Percentiles rank a stretch among this genome's conserved stretches.
phyloP scores from a whole-genome alignment of 345 rosid genomes.

The Linum tenue region DNA sequence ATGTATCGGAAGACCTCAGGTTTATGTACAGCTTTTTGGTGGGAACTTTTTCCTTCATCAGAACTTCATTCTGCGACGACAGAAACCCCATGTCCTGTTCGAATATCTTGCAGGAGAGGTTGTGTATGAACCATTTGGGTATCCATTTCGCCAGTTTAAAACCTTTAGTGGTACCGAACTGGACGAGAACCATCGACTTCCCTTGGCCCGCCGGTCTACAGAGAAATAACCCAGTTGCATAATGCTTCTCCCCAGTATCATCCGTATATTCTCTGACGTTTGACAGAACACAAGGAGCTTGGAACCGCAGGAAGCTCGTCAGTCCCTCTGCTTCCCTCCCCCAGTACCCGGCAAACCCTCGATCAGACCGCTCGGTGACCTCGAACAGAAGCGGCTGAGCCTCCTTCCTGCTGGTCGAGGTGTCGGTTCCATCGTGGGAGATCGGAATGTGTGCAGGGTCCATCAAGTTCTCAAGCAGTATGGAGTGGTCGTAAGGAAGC shows the following conservation, averaged over 20 bases:
- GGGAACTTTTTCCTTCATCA: slow-evolving; percentile 73
- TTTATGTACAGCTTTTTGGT: slow-evolving; percentile 71
- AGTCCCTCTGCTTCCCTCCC: slow-evolving; percentile 45
- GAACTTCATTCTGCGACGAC: slow-evolving; percentile 76
- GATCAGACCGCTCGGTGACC: slow-evolving; percentile 57
- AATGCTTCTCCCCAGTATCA: slow-evolving; percentile 57
- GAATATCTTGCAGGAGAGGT: slow-evolving; percentile 72
- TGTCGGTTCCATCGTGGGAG: slow-evolving; percentile 86
- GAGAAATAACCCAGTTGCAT: slow-evolving; percentile 69
- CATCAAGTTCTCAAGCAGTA: slow-evolving; percentile 93
- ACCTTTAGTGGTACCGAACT: slow-evolving; percentile 68
- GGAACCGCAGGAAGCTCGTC: slow-evolving; percentile 52
- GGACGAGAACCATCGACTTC: slow-evolving; percentile 83
- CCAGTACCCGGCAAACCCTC: slow-evolving; percentile 93
- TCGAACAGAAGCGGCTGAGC: slow-evolving; percentile 69
- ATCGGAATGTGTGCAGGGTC: slow-evolving; percentile 95
- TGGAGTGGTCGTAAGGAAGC: slow-evolving; percentile 92
- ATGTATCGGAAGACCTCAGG: slow-evolving; percentile 72
- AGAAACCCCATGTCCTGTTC: slow-evolving; percentile 96
- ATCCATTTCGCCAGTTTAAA: slow-evolving; percentile 39
- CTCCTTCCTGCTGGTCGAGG: slow-evolving; percentile 77
- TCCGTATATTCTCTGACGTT: slow-evolving; percentile 54
- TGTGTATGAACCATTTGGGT: slow-evolving; percentile 84
- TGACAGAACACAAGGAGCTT: slow-evolving; percentile 77
- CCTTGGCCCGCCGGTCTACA: slow-evolving; percentile 97